phyloP scores from a whole-genome alignment of 805 yeast genomes.

The Lipomyces starkeyi region DNA sequence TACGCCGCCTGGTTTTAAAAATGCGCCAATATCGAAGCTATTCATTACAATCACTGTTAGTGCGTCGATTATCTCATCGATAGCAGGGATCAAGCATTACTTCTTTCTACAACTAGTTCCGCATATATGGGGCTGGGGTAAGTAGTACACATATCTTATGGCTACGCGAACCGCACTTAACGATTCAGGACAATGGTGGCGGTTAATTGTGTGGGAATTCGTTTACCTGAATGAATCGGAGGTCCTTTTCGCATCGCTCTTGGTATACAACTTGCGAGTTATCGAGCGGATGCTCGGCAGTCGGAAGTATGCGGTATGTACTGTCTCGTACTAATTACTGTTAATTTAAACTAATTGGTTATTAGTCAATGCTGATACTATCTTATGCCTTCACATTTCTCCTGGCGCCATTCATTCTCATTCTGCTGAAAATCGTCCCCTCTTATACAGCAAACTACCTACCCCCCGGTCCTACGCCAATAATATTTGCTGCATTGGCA shows the following conservation, averaged over 20 bases:
- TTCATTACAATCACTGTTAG: slow-evolving; percentile 40
- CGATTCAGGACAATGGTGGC: slow-evolving; percentile 46
- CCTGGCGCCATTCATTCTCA: slow-evolving; percentile 38
- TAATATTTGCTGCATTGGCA: slow-evolving; percentile 48
- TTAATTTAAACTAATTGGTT: neutral
- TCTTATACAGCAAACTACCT: slow-evolving; percentile 37
- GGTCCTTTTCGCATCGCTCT: slow-evolving; percentile 47
- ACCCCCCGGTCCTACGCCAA: slow-evolving; percentile 48
- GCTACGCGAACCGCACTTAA: slow-evolving; percentile 23
- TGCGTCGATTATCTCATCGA: slow-evolving; percentile 47
- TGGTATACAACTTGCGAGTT: slow-evolving; percentile 49
- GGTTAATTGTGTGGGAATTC: slow-evolving; percentile 45
- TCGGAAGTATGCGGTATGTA: slow-evolving; percentile 46
- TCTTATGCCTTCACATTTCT: slow-evolving; percentile 37
- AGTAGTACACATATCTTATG: slow-evolving; percentile 15
- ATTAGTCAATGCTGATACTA: slow-evolving; percentile 38
- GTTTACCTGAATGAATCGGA: slow-evolving; percentile 47
- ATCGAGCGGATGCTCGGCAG: slow-evolving; percentile 51
- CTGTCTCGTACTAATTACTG: neutral
- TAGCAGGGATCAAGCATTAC: slow-evolving; percentile 48
- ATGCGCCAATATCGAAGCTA: slow-evolving; percentile 48
- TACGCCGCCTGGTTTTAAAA: slow-evolving; percentile 49
- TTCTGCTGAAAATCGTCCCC: slow-evolving; percentile 32
- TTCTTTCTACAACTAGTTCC: slow-evolving; percentile 47
- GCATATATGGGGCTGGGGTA: slow-evolving; percentile 46